These are phyloP conservation scores for Solanum chacoense DNA, from an alignment of 305 asterid species.

Conservation along the genomic window DNA sequence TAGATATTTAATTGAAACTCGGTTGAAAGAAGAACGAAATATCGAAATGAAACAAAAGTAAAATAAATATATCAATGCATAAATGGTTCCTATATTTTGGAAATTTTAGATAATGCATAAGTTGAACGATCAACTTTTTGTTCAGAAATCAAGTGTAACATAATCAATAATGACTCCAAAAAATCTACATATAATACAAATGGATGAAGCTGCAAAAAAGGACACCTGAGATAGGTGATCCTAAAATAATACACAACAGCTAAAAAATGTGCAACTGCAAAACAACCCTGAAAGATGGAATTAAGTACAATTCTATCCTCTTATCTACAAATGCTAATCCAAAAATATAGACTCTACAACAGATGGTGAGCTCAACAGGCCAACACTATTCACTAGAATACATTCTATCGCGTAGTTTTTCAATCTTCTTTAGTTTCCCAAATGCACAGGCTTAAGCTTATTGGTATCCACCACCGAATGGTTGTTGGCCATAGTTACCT, in stretches of 20 bases:
- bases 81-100: background rate
- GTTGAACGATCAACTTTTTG: background rate
- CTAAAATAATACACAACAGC: background rate
- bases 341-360: background rate
- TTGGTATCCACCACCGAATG: slow-evolving; percentile 71
- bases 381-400: background rate
- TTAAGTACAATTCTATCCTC: background rate
- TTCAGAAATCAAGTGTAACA: background rate
- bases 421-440: background rate
- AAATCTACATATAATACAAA: background rate
- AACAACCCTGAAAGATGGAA: background rate
- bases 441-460: slow-evolving; percentile 13
- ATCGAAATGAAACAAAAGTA: background rate
- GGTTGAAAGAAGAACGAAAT: background rate
- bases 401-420: background rate
- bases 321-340: background rate
- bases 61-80: background rate
- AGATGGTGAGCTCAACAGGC: background rate
- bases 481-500: slow-evolving; percentile 59
- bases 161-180: background rate
- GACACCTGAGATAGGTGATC: background rate
- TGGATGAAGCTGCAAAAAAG: background rate
- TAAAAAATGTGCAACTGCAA: background rate
- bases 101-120: background rate
- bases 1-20: background rate